Evolutionary conservation across 2,329 filamentous ascomycete genomes (phyloP).

Genomic region (Metarhizium sp.): DNA sequence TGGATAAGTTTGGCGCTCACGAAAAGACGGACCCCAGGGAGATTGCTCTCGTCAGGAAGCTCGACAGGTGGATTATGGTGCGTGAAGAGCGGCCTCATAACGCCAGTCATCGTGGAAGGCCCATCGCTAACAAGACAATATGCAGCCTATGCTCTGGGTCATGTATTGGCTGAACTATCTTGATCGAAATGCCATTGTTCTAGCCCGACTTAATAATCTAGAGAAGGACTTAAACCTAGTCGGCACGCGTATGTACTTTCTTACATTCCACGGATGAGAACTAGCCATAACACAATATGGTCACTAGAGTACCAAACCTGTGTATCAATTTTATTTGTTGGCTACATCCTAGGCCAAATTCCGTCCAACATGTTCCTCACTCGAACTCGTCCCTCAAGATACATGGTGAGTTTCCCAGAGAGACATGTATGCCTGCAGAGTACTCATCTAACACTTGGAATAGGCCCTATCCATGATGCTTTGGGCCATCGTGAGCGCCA

Average conservation of each 20-base stretch:
- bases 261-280: no score
- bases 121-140: no score
- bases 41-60: slow-evolving; percentile 28
- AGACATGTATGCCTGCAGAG: no score
- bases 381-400: slow-evolving; percentile 29
- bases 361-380: slow-evolving; percentile 36
- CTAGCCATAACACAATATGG: no score
- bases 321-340: slow-evolving; percentile 26
- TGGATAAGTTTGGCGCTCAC: no score
- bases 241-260: no score
- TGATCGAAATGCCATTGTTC: slow-evolving; percentile 37
- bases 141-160: no score
- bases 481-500: slow-evolving; percentile 37
- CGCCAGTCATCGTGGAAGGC: no score
- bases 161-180: no score
- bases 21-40: slow-evolving; percentile 29
- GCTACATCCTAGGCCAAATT: slow-evolving; percentile 35
- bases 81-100: no score
- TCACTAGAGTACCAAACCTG: slow-evolving; percentile 20
- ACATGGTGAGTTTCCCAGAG: no score
- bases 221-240: slow-evolving; percentile 18
- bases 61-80: slow-evolving; percentile 29
- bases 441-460: no score
- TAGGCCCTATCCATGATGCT: slow-evolving; percentile 30
- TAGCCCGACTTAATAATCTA: slow-evolving; percentile 26